These are phyloP conservation scores for Neocatenulostroma microsporum DNA, from an alignment of 2,329 filamentous ascomycete species.

Conservation along the genomic window DNA sequence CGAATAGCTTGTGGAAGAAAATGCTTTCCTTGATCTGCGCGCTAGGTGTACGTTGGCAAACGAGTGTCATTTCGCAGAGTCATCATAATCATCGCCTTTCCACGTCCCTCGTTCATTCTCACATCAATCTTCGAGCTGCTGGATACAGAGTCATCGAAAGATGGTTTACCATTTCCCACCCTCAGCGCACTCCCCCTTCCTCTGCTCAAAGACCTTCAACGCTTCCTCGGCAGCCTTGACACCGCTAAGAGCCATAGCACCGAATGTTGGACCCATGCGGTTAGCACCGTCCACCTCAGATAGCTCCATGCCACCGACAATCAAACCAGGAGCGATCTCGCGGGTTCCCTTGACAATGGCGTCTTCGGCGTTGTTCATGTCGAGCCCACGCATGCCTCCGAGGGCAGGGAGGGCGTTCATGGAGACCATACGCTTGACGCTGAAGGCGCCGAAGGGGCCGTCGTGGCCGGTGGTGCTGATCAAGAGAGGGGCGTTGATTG, in stretches of 20 bases:
- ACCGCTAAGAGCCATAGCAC: constrained; percentile 78
- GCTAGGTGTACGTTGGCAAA: too few relatives aligned
- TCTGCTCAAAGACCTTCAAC: constrained; percentile 65
- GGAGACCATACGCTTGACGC: constrained; percentile 79
- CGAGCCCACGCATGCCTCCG: constrained; percentile 84
- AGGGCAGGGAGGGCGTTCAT: constrained; percentile 79
- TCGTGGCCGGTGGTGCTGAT: constrained; percentile 90
- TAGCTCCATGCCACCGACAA: constrained; percentile 93
- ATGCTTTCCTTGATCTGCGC: too few relatives aligned
- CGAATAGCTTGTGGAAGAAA: too few relatives aligned
- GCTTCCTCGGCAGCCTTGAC: constrained; percentile 90
- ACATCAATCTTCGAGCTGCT: too few relatives aligned
- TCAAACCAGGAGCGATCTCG: constrained; percentile 78
- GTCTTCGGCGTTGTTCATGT: constrained; percentile 88
- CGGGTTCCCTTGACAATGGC: constrained; percentile 88
- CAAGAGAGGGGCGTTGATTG: constrained; percentile 83
- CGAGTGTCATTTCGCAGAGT: too few relatives aligned
- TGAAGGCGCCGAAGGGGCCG: constrained; percentile 84
- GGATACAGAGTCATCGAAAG: too few relatives aligned
- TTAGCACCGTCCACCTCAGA: constrained; percentile 69
- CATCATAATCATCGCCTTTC: too few relatives aligned
- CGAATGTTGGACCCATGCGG: constrained; percentile 76
- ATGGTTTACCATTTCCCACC: constrained; percentile 4
- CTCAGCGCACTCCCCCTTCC: constrained; percentile 67
- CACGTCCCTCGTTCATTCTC: too few relatives aligned